Conservation (phyloP, 345 rosid species). For the Euphorbia tirucalli region DNA sequence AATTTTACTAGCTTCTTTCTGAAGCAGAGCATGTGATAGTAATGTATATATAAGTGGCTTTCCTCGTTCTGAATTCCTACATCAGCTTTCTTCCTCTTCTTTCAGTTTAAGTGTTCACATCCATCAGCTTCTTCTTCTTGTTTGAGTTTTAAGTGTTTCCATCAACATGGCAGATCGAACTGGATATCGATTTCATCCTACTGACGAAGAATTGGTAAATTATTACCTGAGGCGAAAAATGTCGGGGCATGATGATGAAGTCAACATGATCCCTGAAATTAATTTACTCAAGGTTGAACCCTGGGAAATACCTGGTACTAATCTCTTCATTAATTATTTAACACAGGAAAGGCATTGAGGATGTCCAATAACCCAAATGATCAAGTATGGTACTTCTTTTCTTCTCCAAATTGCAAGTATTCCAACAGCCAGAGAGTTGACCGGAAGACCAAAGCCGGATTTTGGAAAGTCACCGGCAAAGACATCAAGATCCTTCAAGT, state of each 20-base stretch:
- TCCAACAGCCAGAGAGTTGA: constrained; percentile 16
- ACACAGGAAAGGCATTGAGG: neutral
- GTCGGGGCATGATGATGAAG: neutral
- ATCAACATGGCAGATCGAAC: neutral
- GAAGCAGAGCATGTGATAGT: too few relatives aligned
- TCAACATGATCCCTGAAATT: neutral
- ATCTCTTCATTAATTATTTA: neutral
- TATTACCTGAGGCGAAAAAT: neutral
- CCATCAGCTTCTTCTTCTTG: too few relatives aligned
- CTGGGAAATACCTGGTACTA: constrained; percentile 6
- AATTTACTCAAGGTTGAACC: constrained; percentile 2
- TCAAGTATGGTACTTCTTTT: constrained; percentile 41
- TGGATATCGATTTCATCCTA: constrained; percentile 11
- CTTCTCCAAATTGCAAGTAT: constrained; percentile 23
- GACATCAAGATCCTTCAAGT: constrained; percentile 18
- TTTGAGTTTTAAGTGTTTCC: too few relatives aligned
- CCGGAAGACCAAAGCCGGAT: constrained; percentile 35
- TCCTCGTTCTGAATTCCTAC: too few relatives aligned
- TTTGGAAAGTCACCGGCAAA: constrained; percentile 48
- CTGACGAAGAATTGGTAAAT: neutral
- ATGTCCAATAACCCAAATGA: neutral
- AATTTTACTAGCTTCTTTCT: too few relatives aligned
- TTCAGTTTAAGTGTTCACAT: too few relatives aligned
- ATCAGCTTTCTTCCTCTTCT: too few relatives aligned
- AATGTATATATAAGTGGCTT: too few relatives aligned